These are phyloP conservation scores for Microbotryum silenes-acaulis DNA, from an alignment of 1,284 basidiomycete species.

Conservation along the genomic window DNA sequence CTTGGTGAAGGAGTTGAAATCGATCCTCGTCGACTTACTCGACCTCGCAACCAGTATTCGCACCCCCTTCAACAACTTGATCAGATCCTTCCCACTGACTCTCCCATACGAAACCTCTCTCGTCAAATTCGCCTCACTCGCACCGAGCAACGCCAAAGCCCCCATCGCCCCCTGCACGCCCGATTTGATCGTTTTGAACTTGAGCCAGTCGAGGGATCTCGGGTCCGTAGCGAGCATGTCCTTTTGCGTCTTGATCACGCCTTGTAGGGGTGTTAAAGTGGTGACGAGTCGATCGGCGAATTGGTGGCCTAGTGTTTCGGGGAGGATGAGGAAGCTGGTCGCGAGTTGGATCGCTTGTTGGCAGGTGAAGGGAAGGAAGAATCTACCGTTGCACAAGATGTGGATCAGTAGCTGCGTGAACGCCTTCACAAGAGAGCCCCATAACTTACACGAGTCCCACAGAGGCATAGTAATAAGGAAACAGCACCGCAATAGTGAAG, in stretches of 20 bases:
- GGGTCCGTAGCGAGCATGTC: slow-evolving; percentile 27
- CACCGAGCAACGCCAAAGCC: slow-evolving; percentile 14
- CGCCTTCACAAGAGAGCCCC: too few relatives aligned
- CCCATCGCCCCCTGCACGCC: slow-evolving; percentile 13
- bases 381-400: slow-evolving; percentile 9
- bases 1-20: neutral
- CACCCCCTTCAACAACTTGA: slow-evolving; percentile 18
- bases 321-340: slow-evolving; percentile 28
- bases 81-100: slow-evolving; percentile 21
- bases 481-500: slow-evolving; percentile 22
- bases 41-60: slow-evolving; percentile 15
- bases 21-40: slow-evolving; percentile 8
- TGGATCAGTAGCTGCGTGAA: too few relatives aligned
- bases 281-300: slow-evolving; percentile 30
- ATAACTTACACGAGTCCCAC: slow-evolving; percentile 12
- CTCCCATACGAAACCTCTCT: slow-evolving; percentile 20
- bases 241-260: slow-evolving; percentile 13
- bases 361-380: slow-evolving; percentile 27
- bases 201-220: slow-evolving; percentile 24
- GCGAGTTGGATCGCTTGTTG: slow-evolving; percentile 27
- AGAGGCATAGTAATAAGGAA: slow-evolving; percentile 27
- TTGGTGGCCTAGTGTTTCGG: slow-evolving; percentile 31
- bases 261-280: slow-evolving; percentile 18
- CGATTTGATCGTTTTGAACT: slow-evolving; percentile 15
- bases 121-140: slow-evolving; percentile 23